Conservation (phyloP, 2,329 filamentous ascomycete genomes). For the Botrytis fabae region DNA sequence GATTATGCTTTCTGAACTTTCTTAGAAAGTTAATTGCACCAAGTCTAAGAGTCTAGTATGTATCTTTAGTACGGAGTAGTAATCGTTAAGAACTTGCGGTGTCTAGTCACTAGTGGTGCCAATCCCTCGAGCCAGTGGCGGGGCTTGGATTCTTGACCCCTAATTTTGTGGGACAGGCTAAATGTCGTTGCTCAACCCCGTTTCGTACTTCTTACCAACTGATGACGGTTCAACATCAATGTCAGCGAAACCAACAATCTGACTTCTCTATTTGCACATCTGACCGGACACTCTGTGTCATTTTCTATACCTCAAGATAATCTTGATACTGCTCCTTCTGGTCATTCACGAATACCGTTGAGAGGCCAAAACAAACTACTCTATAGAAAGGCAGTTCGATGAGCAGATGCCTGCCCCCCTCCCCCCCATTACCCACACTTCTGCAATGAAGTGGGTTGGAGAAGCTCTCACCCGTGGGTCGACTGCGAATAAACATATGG, state of each 20-base stretch:
- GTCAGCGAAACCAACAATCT: background rate
- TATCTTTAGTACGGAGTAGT: background rate
- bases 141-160: background rate
- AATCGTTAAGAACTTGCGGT: slow-evolving; percentile 1
- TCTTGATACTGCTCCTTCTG: background rate
- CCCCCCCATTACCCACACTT: background rate
- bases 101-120: background rate
- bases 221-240: background rate
- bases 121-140: slow-evolving; percentile 4
- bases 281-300: background rate
- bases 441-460: background rate
- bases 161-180: background rate
- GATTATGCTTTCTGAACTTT: background rate
- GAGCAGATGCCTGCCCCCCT: background rate
- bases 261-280: background rate
- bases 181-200: background rate
- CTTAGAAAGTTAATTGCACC: background rate
- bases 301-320: background rate
- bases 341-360: background rate
- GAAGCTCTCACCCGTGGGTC: background rate
- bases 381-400: background rate
- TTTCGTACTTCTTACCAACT: background rate
- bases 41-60: background rate
- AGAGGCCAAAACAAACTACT: background rate
- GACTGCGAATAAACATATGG: background rate